A percentile compares a stretch with the other conserved stretches of the same genome.
phyloP scores from a whole-genome alignment of 140 eudicot genomes.

The Bidens hawaiensis region DNA sequence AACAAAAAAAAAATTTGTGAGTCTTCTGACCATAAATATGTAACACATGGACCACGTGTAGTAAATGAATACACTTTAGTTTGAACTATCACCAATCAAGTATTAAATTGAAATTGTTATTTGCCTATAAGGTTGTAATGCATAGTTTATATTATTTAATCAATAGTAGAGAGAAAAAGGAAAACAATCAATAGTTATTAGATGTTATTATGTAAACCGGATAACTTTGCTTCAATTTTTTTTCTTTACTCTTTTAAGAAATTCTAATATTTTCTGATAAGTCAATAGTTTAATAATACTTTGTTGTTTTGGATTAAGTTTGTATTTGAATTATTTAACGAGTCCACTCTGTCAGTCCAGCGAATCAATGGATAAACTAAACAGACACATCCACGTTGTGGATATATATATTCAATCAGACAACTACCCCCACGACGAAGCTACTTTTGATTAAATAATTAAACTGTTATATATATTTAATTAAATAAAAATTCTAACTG shows the following conservation, averaged over 20 bases:
- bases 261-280: not conserved
- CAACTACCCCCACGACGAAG: not conserved
- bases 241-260: not conserved
- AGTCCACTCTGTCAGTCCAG: slow-evolving; percentile 31
- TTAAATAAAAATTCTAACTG: not conserved
- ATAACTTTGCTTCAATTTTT: not conserved
- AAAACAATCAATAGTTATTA: too few species aligned
- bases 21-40: too few species aligned
- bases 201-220: not conserved
- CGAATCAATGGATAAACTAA: slow-evolving; percentile 31
- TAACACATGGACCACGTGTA: too few species aligned
- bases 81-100: too few species aligned
- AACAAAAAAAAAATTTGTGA: too few species aligned
- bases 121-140: too few species aligned
- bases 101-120: too few species aligned
- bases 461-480: not conserved
- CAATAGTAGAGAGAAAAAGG: too few species aligned
- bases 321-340: not conserved
- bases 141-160: too few species aligned
- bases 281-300: not conserved
- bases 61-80: too few species aligned
- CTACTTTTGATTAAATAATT: not conserved
- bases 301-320: not conserved
- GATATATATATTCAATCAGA: slow-evolving; percentile 7
- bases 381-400: slow-evolving; percentile 33